These are phyloP conservation scores for Tetragonia tetragonoides DNA, from an alignment of 148 eudicot species.

Conservation along the genomic window DNA sequence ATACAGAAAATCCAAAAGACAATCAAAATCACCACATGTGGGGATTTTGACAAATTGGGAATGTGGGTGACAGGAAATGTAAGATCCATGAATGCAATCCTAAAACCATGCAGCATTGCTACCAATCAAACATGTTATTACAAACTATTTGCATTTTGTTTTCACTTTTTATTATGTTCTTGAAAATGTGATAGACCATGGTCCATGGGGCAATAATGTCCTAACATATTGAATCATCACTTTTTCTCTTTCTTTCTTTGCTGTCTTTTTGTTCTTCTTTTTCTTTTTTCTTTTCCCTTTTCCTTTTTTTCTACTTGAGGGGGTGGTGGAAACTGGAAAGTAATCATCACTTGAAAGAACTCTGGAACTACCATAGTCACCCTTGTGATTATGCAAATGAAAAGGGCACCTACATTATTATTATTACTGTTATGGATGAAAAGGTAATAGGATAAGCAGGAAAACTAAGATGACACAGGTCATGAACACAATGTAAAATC, in stretches of 20 bases:
- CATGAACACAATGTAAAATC: background rate
- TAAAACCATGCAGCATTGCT: slow-evolving; percentile 13
- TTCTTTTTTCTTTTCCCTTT: background rate
- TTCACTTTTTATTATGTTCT: background rate
- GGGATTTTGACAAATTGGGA: slow-evolving; percentile 21
- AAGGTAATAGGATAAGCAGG: background rate
- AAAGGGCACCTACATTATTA: slow-evolving; percentile 16
- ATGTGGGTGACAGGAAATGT: slow-evolving; percentile 13
- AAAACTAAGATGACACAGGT: background rate
- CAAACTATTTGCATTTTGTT: background rate
- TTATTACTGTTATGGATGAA: slow-evolving; percentile 7
- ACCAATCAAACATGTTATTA: background rate
- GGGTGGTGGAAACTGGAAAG: slow-evolving; percentile 14
- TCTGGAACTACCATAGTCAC: slow-evolving; percentile 12
- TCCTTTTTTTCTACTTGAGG: background rate
- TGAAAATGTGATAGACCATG: slow-evolving; percentile 13
- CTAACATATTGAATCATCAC: slow-evolving; percentile 17
- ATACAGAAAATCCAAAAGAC: slow-evolving; percentile 26
- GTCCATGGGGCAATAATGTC: slow-evolving; percentile 11
- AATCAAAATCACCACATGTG: slow-evolving; percentile 30
- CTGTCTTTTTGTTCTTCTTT: background rate
- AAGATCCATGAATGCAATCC: slow-evolving; percentile 21
- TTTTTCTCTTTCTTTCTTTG: background rate
- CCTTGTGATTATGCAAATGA: slow-evolving; percentile 20
- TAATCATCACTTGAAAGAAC: slow-evolving; percentile 14